These are phyloP conservation scores for Fusarium gaditjirri DNA, from an alignment of 2,329 filamentous ascomycete species.

Conservation along the genomic window DNA sequence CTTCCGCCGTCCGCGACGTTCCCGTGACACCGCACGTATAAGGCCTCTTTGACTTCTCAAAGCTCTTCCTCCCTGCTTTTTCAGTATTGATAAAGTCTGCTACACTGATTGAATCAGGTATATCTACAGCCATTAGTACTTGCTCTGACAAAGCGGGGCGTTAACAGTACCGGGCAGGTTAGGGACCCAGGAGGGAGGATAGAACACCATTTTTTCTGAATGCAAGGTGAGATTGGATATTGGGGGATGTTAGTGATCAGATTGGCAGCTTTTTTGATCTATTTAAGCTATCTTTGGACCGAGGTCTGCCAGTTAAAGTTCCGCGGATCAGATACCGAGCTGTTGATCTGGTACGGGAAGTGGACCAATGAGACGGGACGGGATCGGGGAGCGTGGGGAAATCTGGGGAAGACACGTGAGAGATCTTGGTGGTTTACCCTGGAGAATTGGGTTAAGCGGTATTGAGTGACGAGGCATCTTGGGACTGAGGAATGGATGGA, in stretches of 20 bases:
- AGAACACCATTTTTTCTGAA: not conserved
- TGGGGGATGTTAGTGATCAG: not conserved
- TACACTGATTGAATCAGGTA: slow-evolving; percentile 59
- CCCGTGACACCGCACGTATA: slow-evolving; percentile 83
- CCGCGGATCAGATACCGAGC: slow-evolving; percentile 14
- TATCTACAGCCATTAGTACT: not conserved
- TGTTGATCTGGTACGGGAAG: not conserved
- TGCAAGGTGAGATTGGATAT: accelerated
- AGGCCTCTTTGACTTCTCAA: slow-evolving; percentile 72
- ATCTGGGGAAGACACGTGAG: slow-evolving; percentile 18
- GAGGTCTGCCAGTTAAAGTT: slow-evolving; percentile 16
- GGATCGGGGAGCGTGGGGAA: not conserved
- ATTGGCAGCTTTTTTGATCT: not conserved
- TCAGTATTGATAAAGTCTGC: slow-evolving; percentile 78
- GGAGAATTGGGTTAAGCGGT: not conserved
- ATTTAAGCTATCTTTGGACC: not conserved
- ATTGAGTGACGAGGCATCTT: accelerated
- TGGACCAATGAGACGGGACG: not conserved
- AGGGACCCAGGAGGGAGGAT: slow-evolving; percentile 21
- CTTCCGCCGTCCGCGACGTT: slow-evolving; percentile 68
- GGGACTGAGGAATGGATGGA: accelerated
- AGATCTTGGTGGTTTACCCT: not conserved
- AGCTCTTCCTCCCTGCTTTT: slow-evolving; percentile 56
- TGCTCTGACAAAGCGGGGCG: accelerated
- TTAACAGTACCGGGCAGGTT: slow-evolving; percentile 9